Base-by-base conservation (phyloP, 805 yeast genomes). In the Yarrowia sp. region DNA sequence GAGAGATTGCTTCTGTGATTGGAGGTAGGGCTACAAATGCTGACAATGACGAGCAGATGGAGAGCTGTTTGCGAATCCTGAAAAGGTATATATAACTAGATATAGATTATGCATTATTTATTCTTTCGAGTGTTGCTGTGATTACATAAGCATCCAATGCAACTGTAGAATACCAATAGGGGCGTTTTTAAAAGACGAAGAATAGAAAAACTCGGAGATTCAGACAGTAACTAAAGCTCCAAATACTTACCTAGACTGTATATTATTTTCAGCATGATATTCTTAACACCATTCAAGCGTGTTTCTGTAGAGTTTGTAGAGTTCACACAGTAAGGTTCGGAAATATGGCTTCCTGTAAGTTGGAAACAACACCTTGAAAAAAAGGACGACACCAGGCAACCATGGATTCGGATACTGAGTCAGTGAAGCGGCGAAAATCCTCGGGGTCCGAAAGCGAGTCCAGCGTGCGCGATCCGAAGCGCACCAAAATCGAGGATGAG, bases 401-500 rank as follows among this genome's bases (percentile, higher is more conserved):
- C 22, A 51, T 51, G 58, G 58, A 51, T 51, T 51, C 58, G 42
- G 58, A 51, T 35, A 51, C 41, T 24, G 58, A 51, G 58, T 51
- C 58, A 51, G 58, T 51, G 21, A 51, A 51, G 32, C 41, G 58
- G 42, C 33, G 58, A 51, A 51, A 51, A 19, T 51, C 58, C 16
- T 51, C 58, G 31, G 58, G 58, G 32, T 51, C 58, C 42, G 58
- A 51, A 35, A 51, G 58, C 25, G 58, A 51, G 55, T 31, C 55
- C 4, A 32, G 55, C 25, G 38, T 32, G 38, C 55, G 55, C 12
- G 55, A 47, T 47, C 55, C 55, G 55, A 47, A 47, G n/a, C 55
- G 55, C 10, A 47, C 55, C 27, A 47, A 47, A 27, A 47, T 47
- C 22, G 72, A 68, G 31, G 71, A 70, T 21, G 74, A 69, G 16